These are phyloP conservation scores for Pinus taeda DNA, from an alignment of 75 land plant genomes.

Conservation along the genomic window DNA sequence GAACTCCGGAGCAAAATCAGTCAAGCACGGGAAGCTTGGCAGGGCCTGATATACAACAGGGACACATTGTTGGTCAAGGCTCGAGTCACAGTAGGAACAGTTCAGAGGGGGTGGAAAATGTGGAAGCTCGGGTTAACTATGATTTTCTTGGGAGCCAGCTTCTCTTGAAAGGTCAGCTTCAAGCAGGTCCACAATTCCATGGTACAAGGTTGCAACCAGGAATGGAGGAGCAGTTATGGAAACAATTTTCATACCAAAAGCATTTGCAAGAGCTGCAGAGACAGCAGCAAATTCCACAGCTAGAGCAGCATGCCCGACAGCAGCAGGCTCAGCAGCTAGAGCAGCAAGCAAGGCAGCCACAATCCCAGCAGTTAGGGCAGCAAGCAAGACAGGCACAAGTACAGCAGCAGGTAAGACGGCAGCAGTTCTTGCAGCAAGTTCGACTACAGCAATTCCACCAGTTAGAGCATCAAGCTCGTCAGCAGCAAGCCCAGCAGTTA, in stretches of 20 bases:
- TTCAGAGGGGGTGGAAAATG: background rate
- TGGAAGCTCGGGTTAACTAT: constrained; percentile 8
- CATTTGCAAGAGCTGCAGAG: background rate
- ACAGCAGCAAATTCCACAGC: constrained; percentile 7
- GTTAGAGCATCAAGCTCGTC: background rate
- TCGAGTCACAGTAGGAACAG: background rate
- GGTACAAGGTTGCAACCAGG: constrained; percentile 1
- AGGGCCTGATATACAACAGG: constrained; percentile 4
- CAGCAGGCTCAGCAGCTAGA: background rate
- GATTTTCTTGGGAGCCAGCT: constrained; percentile 9
- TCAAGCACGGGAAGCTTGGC: constrained; percentile 8
- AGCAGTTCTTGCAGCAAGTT: background rate
- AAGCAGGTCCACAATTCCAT: constrained; percentile 2
- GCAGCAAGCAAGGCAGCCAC: constrained; percentile 4
- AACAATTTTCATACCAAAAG: constrained; percentile 1
- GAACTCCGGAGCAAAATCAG: constrained; percentile 6
- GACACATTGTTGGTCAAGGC: background rate
- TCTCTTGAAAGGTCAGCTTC: constrained; percentile 4
- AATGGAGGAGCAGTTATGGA: background rate
- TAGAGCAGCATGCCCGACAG: constrained; percentile 8
- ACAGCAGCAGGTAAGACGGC: background rate
- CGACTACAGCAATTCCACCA: background rate
- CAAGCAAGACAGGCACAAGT: constrained; percentile 1
- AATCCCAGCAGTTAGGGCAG: background rate
- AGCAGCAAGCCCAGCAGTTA: constrained; percentile 2